Evolutionary conservation across 805 yeast species (phyloP).

Genomic region (Jamesozyma lodderae): DNA sequence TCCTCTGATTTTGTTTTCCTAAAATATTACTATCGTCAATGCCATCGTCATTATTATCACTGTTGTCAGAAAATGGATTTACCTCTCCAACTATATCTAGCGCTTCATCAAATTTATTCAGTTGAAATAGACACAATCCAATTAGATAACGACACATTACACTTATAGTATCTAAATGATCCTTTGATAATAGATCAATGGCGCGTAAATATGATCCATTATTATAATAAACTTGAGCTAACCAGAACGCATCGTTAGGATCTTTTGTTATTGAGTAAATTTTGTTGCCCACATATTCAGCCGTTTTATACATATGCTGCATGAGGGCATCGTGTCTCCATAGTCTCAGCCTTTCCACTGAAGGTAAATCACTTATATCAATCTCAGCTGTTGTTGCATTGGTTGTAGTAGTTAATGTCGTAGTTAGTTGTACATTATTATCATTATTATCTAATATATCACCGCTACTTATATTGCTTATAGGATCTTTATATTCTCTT

Average conservation of each 20-base stretch:
- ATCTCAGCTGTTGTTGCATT: conserved; percentile 15
- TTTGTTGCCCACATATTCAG: conserved; percentile 87
- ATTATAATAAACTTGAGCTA: conserved; percentile 79
- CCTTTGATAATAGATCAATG: conserved; percentile 53
- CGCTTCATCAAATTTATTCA: conserved; percentile 82
- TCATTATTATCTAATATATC: conserved; percentile 1
- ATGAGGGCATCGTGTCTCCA: conserved; percentile 92
- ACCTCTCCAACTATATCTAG: conserved; percentile 74
- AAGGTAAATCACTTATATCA: conserved; percentile 37
- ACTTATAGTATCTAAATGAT: conserved; percentile 43
- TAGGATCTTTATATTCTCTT: conserved; percentile 15
- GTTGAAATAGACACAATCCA: conserved; percentile 60
- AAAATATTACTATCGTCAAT: conserved; percentile 46
- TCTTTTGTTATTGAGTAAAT: conserved; percentile 75
- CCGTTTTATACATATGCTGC: conserved; percentile 87
- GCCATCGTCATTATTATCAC: conserved; percentile 5
- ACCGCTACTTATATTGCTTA: conserved; percentile 2
- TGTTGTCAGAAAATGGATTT: conserved; percentile 51
- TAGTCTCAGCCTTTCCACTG: conserved; percentile 73
- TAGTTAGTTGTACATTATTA: conserved; percentile 2
- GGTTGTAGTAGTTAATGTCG: conserved; percentile 15
- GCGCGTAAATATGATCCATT: conserved; percentile 75
- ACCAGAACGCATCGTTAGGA: conserved; percentile 92
- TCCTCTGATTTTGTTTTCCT: conserved; percentile 5
- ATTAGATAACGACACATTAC: conserved; percentile 76